Evolutionary conservation across 176 grass and related monocot genomes (phyloP).

Genomic region (Guadua angustifolia): DNA sequence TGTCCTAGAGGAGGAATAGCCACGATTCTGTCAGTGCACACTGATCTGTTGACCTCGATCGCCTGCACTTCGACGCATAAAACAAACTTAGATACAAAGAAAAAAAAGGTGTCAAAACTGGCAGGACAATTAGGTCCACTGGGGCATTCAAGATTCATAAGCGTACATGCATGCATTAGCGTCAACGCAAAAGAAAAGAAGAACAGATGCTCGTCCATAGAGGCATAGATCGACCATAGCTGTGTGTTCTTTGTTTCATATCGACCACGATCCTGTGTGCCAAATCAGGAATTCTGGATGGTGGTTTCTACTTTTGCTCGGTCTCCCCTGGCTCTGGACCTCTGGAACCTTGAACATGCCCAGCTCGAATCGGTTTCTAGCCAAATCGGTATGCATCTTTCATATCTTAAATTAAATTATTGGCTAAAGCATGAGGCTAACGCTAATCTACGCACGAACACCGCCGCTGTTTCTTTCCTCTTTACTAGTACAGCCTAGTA

Average conservation of each 20-base stretch:
- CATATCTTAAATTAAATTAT: neutral
- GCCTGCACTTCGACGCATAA: neutral
- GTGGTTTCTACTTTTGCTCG: conserved; percentile 18
- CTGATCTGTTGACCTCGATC: too few species aligned
- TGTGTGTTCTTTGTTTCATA: neutral
- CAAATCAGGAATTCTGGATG: neutral
- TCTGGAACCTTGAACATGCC: neutral
- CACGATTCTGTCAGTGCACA: neutral
- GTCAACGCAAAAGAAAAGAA: neutral
- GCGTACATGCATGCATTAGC: too few species aligned
- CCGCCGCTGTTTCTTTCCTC: neutral
- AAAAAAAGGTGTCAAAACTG: neutral
- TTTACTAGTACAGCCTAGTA: neutral
- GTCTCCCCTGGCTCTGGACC: neutral
- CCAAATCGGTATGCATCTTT: neutral
- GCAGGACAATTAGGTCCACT: neutral
- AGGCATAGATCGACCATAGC: too few species aligned
- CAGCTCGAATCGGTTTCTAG: neutral
- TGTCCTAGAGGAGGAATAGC: too few species aligned
- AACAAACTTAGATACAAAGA: neutral
- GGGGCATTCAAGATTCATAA: neutral
- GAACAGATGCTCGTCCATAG: neutral
- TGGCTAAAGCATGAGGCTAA: neutral
- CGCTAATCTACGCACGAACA: conserved; percentile 9
- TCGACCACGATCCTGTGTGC: neutral